Conservation (phyloP, 768 basidiomycete genomes). For the Tylopilus vinaceipallidus region DNA sequence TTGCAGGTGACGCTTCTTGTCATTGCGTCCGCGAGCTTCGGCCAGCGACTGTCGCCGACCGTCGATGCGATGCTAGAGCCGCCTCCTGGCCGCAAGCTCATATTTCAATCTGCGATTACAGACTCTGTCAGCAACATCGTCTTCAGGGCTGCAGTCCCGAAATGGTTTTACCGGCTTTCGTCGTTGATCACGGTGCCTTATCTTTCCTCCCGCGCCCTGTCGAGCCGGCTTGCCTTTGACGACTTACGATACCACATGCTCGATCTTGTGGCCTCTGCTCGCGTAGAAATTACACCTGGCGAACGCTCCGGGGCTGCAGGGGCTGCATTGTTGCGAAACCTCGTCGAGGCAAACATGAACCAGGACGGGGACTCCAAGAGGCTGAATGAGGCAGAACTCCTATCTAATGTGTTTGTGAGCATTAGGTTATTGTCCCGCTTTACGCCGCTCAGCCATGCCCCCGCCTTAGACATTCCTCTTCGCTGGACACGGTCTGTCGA, state of each 20-base stretch:
- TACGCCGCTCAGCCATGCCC: not conserved
- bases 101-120: slow-evolving; percentile 37
- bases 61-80: slow-evolving; percentile 28
- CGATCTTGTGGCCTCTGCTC: slow-evolving; percentile 39
- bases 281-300: slow-evolving; percentile 33
- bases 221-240: slow-evolving; percentile 33
- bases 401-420: slow-evolving; percentile 50
- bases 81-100: slow-evolving; percentile 31
- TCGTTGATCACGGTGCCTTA: slow-evolving; percentile 33
- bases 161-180: slow-evolving; percentile 30
- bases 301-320: slow-evolving; percentile 22
- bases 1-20: slow-evolving; percentile 37
- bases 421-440: not conserved
- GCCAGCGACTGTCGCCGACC: slow-evolving; percentile 34
- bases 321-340: slow-evolving; percentile 41
- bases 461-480: slow-evolving; percentile 41
- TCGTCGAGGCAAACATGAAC: slow-evolving; percentile 48
- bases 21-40: slow-evolving; percentile 43
- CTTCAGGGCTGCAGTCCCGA: slow-evolving; percentile 32
- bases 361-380: slow-evolving; percentile 30
- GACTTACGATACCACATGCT: slow-evolving; percentile 41
- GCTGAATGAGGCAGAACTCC: slow-evolving; percentile 44
- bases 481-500: slow-evolving; percentile 45
- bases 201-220: slow-evolving; percentile 31
- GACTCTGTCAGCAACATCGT: slow-evolving; percentile 22